phyloP scores from a whole-genome alignment of 1,284 basidiomycete species.

The Malassezia equina region DNA sequence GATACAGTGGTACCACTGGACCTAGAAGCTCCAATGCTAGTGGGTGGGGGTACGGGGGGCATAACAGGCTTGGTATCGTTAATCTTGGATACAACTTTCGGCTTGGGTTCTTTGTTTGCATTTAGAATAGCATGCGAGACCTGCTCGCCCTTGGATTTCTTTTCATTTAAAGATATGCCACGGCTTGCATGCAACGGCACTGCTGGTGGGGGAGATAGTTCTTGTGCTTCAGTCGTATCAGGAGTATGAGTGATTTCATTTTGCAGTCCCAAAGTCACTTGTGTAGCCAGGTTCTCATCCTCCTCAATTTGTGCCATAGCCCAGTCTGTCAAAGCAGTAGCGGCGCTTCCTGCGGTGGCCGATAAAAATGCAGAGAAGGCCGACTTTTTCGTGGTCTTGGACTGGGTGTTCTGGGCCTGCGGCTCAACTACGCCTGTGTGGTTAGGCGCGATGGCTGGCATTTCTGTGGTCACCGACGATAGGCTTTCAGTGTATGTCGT shows the following conservation, averaged over 20 bases:
- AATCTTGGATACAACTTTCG: background rate
- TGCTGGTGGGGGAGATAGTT: background rate
- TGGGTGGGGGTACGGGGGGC: background rate
- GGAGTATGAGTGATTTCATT: background rate
- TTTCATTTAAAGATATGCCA: background rate
- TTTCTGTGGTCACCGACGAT: background rate
- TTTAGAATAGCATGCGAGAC: background rate
- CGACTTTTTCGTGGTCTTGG: background rate
- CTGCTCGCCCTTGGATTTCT: background rate
- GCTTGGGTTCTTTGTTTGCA: background rate
- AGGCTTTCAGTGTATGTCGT: background rate
- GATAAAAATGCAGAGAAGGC: slow-evolving; percentile 10
- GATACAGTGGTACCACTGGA: background rate
- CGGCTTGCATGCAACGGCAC: background rate
- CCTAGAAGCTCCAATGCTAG: background rate
- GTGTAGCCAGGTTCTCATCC: slow-evolving; percentile 1
- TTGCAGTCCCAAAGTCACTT: background rate
- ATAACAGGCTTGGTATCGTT: background rate
- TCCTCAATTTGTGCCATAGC: slow-evolving; percentile 23
- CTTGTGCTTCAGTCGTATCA: background rate
- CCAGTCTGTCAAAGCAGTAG: slow-evolving; percentile 38
- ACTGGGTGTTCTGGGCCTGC: background rate
- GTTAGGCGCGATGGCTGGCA: background rate
- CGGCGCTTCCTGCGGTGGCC: slow-evolving; percentile 36
- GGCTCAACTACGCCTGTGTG: background rate